Evolutionary conservation across 73 alveolate species (phyloP).

Genomic region (Stentor coeruleus): DNA sequence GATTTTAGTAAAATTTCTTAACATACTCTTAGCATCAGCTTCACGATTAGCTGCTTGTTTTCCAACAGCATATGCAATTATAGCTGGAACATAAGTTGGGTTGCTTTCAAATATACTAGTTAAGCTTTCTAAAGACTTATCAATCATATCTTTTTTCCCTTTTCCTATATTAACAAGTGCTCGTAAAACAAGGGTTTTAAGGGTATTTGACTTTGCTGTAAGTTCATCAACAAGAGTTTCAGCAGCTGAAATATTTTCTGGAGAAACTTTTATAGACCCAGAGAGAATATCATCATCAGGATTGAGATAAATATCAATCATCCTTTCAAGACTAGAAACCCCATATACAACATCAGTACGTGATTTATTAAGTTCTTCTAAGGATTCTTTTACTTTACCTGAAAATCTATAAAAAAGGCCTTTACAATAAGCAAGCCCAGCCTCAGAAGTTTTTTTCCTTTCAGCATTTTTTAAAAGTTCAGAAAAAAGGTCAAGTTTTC

Average conservation of each 20-base stretch:
- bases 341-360: conserved; percentile 88
- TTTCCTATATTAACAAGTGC: conserved; percentile 75
- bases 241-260: conserved; percentile 72
- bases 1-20: conserved; percentile 18
- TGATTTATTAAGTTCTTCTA: conserved; percentile 84
- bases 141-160: conserved; percentile 66
- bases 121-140: conserved; percentile 64
- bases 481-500: conserved; percentile 45
- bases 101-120: conserved; percentile 67
- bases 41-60: conserved; percentile 74
- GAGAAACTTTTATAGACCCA: conserved; percentile 11
- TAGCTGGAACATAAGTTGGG: conserved; percentile 86
- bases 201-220: conserved; percentile 63
- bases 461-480: conserved; percentile 67
- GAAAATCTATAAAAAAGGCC: conserved; percentile 85
- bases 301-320: conserved; percentile 91
- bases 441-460: conserved; percentile 56
- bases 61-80: conserved; percentile 79
- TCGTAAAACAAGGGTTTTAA: conserved; percentile 59
- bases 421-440: conserved; percentile 93
- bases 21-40: conserved; percentile 70
- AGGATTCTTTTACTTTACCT: conserved; percentile 86
- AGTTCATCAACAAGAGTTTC: conserved; percentile 31
- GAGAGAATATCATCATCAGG: conserved; percentile 42
- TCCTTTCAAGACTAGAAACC: conserved; percentile 76